Conservation (phyloP, 2,329 filamentous ascomycete species). For the Bipolaris zeicola region DNA sequence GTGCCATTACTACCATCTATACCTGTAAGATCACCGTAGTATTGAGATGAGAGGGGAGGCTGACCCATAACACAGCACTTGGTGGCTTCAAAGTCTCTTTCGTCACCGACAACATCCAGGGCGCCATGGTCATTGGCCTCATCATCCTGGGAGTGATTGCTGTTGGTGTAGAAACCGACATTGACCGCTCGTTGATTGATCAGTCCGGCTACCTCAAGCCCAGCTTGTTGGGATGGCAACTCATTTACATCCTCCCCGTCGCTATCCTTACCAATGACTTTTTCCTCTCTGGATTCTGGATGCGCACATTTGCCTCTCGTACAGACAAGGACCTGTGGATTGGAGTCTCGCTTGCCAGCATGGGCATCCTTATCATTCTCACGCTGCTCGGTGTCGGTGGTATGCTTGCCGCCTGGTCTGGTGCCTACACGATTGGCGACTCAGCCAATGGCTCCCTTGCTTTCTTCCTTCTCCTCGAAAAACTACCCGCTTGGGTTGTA, state of each 20-base stretch:
- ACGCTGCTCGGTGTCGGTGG: slow-evolving; percentile 75
- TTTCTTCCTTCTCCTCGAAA: slow-evolving; percentile 75
- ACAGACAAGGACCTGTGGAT: slow-evolving; percentile 79
- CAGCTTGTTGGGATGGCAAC: slow-evolving; percentile 79
- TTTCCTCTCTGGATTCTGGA: slow-evolving; percentile 84
- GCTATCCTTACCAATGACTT: slow-evolving; percentile 85
- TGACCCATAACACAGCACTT: slow-evolving; percentile 58
- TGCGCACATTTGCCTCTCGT: slow-evolving; percentile 79
- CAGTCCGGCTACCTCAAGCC: slow-evolving; percentile 71
- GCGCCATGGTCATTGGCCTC: slow-evolving; percentile 74
- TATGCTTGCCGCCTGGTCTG: slow-evolving; percentile 78
- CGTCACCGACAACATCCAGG: slow-evolving; percentile 81
- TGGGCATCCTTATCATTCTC: slow-evolving; percentile 69
- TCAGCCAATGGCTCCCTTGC: slow-evolving; percentile 68
- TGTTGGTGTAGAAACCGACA: slow-evolving; percentile 75
- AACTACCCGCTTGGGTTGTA: slow-evolving; percentile 79
- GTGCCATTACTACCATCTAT: slow-evolving; percentile 78
- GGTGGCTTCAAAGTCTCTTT: slow-evolving; percentile 86
- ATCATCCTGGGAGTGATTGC: slow-evolving; percentile 78
- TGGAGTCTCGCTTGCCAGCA: slow-evolving; percentile 71
- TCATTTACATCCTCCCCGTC: slow-evolving; percentile 82
- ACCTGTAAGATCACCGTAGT: slow-evolving; percentile 63
- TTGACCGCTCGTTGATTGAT: slow-evolving; percentile 71
- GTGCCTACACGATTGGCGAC: slow-evolving; percentile 68
- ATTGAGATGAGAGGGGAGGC: background rate